Base-by-base conservation (phyloP, 106 monocot genomes). In the Allium fistulosum region DNA sequence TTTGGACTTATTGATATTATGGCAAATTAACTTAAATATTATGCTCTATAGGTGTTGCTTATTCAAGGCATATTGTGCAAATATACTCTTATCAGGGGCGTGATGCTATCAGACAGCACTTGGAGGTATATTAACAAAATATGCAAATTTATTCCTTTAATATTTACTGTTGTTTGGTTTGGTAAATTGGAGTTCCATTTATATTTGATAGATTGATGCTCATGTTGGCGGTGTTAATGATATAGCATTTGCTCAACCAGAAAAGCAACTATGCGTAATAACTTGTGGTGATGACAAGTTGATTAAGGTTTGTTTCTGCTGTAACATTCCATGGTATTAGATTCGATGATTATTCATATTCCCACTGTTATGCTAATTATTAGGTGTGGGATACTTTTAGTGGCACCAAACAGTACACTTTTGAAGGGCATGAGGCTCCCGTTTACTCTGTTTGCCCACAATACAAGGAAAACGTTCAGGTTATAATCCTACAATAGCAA, bases 241-340 rank as follows among this genome's bases (percentile, higher is more conserved):
- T 83, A 75, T 95, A 71, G 91, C 91, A 74, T 95, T 95, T 69
- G 71, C 95, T 61, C 87, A 85, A 59, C 91, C 88, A 10, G 83
- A 84, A 71, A 88, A 95, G 80, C 91, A 91, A 57, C 71, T 85
- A 17, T 88, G 81, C 69, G 69, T 91, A 55, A 78, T 95, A 68
- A 95, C 95, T 9, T 91, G 95, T 56, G 95, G 95, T 59, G 91
- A 91, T 83, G 95, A 95, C 69, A 91, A 95, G 76, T 78, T 78
- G 13, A 85, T 85, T 63, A 85, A 81, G 80, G 85, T 80, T 48
- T 11, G 53, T 57, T 61, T 67, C 22, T 66, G 3, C 51, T 46
- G 14, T 68, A 18, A 49, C 26, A 15, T 52, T 50, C 17, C 13
- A 13, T 9, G 37, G 0, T 61, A 68, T 12, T 27, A 12, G 67